These are phyloP conservation scores for Ceratocystis cacaofunesta DNA, from an alignment of 2,329 filamentous ascomycete species.

Conservation along the genomic window DNA sequence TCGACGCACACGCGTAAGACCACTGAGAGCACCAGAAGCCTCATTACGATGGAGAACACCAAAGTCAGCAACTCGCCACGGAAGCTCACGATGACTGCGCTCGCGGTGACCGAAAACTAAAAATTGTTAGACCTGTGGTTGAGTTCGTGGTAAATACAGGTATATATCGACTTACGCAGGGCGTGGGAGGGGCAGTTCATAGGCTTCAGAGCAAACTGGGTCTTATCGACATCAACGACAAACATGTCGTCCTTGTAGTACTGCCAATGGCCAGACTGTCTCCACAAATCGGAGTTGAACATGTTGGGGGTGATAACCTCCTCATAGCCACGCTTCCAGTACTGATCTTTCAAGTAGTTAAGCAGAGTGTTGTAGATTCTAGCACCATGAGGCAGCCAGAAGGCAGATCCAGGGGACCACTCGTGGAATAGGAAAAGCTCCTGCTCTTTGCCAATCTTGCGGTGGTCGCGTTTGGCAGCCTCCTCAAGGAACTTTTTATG, in stretches of 20 bases:
- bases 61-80: slow-evolving; percentile 87
- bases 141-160: too few species aligned
- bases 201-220: slow-evolving; percentile 59
- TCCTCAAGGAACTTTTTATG: slow-evolving; percentile 93
- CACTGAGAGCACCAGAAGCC: slow-evolving; percentile 77
- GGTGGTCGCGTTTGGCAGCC: slow-evolving; percentile 92
- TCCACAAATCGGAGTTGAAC: slow-evolving; percentile 88
- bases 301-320: slow-evolving; percentile 92
- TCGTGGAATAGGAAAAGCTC: slow-evolving; percentile 97
- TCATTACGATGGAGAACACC: slow-evolving; percentile 93
- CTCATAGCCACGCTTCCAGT: slow-evolving; percentile 84
- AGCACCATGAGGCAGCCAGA: slow-evolving; percentile 84
- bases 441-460: slow-evolving; percentile 86
- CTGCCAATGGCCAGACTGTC: slow-evolving; percentile 86
- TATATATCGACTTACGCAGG: slow-evolving; percentile 20
- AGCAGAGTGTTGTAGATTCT: slow-evolving; percentile 86
- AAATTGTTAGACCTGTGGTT: background rate
- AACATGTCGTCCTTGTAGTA: slow-evolving; percentile 81
- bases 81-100: slow-evolving; percentile 49
- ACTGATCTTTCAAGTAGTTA: slow-evolving; percentile 68
- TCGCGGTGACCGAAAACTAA: slow-evolving; percentile 19
- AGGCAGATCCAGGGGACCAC: slow-evolving; percentile 79
- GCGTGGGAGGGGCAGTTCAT: slow-evolving; percentile 98
- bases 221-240: slow-evolving; percentile 63
- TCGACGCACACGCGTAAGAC: slow-evolving; percentile 78